These are phyloP conservation scores for Penicillium desertorum DNA, from an alignment of 495 filamentous ascomycete genomes.

Conservation along the genomic window DNA sequence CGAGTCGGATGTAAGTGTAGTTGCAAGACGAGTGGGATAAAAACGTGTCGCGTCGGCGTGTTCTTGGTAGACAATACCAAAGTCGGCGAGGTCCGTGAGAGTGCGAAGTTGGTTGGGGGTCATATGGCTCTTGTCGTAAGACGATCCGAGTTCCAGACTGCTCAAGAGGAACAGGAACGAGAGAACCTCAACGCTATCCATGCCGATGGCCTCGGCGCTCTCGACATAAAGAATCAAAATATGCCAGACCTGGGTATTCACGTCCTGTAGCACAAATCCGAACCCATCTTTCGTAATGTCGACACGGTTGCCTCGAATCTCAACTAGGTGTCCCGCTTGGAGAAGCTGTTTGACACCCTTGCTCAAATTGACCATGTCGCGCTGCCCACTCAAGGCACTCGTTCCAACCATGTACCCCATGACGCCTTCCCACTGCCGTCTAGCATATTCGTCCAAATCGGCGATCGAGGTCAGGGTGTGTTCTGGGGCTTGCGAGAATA, in stretches of 20 bases:
- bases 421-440: constrained; percentile 91
- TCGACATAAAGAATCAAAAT: constrained; percentile 91
- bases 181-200: constrained; percentile 89
- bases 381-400: constrained; percentile 51
- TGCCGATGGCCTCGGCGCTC: constrained; percentile 70
- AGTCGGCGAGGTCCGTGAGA: constrained; percentile 80
- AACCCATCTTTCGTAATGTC: constrained; percentile 90
- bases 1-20: constrained; percentile 86
- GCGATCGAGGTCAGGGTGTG: constrained; percentile 58
- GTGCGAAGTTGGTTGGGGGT: constrained; percentile 80
- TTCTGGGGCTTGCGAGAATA: constrained; percentile 64
- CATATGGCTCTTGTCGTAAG: constrained; percentile 78
- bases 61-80: constrained; percentile 83
- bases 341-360: constrained; percentile 80
- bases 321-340: constrained; percentile 75
- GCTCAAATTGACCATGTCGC: constrained; percentile 57
- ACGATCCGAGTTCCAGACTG: constrained; percentile 83
- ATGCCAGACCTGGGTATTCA: constrained; percentile 95
- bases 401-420: constrained; percentile 90
- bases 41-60: constrained; percentile 62
- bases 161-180: constrained; percentile 96
- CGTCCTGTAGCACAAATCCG: constrained; percentile 88
- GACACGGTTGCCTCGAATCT: constrained; percentile 54
- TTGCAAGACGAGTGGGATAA: constrained; percentile 92
- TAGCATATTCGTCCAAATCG: constrained; percentile 83